Evolutionary conservation across 768 basidiomycete species (phyloP).

Genomic region (Agaricus subrufescens): DNA sequence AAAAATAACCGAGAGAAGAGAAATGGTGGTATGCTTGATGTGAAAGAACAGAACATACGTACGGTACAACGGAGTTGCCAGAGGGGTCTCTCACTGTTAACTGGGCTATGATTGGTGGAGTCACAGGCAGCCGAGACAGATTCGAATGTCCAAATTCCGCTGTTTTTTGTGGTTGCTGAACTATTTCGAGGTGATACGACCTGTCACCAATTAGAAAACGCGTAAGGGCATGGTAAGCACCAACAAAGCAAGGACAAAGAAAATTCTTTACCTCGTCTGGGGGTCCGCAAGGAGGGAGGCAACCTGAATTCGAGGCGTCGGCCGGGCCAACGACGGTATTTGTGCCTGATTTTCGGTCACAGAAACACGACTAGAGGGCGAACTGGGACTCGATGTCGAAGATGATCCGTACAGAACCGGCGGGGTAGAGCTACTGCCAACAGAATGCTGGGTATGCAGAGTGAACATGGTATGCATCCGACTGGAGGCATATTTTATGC

Average conservation of each 20-base stretch:
- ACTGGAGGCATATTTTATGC: constrained; percentile 19
- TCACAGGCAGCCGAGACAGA: constrained; percentile 76
- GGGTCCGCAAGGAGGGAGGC: constrained; percentile 54
- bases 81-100: constrained; percentile 69
- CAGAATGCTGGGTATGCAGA: constrained; percentile 6
- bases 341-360: constrained; percentile 15
- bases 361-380: constrained; percentile 11
- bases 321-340: constrained; percentile 28
- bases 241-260: constrained; percentile 1
- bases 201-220: constrained; percentile 22
- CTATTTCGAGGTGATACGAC: constrained; percentile 76
- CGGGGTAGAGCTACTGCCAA: constrained; percentile 12
- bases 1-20: neutral
- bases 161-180: constrained; percentile 79
- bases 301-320: constrained; percentile 51
- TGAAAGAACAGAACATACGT: constrained; percentile 29
- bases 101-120: constrained; percentile 80
- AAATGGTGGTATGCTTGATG: neutral
- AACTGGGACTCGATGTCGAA: constrained; percentile 7
- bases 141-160: constrained; percentile 76
- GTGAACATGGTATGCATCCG: neutral
- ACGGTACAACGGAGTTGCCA: constrained; percentile 76
- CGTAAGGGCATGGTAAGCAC: neutral
- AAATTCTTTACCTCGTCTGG: constrained; percentile 42
- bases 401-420: constrained; percentile 5